Evolutionary conservation across 306 rosid genomes (phyloP).

Genomic region (Macrotyloma uniflorum): DNA sequence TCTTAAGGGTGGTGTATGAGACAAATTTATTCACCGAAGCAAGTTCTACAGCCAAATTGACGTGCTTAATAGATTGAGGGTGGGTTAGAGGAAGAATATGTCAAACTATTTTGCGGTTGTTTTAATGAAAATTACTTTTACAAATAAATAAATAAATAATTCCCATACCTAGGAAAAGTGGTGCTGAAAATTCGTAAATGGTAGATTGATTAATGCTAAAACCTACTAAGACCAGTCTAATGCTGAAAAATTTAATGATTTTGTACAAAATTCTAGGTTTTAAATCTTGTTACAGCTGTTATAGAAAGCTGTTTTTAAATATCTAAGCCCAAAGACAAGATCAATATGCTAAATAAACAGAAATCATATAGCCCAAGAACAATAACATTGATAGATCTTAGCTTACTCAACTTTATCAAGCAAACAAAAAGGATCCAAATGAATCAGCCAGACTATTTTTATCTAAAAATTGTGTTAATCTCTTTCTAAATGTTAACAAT

Average conservation of each 20-base stretch:
- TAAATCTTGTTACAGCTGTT: no score
- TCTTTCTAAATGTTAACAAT: not conserved
- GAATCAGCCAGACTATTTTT: not conserved
- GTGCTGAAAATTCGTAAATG: not conserved
- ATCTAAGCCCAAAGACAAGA: not conserved
- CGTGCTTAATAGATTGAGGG: not conserved
- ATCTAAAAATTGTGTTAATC: not conserved
- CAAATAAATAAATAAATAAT: not conserved
- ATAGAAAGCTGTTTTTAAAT: not conserved
- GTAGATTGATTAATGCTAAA: not conserved
- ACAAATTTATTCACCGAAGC: not conserved
- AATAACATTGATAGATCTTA: not conserved
- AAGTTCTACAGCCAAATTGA: not conserved
- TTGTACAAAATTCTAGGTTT: no score
- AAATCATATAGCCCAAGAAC: constrained; percentile 12
- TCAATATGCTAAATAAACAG: not conserved
- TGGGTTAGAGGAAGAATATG: no score
- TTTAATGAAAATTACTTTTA: not conserved
- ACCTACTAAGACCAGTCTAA: no score
- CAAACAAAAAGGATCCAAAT: not conserved
- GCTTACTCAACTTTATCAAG: no score
- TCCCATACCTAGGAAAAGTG: not conserved
- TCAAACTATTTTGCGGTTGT: not conserved
- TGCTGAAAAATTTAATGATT: no score
- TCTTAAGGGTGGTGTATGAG: not conserved